Conservation (phyloP, 495 filamentous ascomycete species). For the Penicillium paradoxum region DNA sequence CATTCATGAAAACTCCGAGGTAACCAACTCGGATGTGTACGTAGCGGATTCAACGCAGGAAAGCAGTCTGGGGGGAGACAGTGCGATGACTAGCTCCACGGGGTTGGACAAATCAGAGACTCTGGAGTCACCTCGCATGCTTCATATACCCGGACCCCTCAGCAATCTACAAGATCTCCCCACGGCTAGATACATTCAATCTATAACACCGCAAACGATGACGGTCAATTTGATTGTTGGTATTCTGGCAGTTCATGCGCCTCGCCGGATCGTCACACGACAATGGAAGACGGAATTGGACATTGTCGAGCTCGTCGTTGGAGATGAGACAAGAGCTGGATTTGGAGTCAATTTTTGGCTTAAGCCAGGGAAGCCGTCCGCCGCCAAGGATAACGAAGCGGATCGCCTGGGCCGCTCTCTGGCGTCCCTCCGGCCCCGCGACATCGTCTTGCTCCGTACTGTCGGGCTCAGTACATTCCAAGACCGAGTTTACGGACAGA, state of each 20-base stretch:
- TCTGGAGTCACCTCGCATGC: slow-evolving; percentile 3
- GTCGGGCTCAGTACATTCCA: slow-evolving; percentile 71
- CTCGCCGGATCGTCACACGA: slow-evolving; percentile 54
- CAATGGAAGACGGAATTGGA: slow-evolving; percentile 48
- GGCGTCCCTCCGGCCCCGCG: slow-evolving; percentile 53
- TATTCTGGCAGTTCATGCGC: slow-evolving; percentile 63
- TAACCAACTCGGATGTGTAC: slow-evolving; percentile 18
- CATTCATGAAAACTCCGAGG: slow-evolving; percentile 48
- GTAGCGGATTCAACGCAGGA: slow-evolving; percentile 22
- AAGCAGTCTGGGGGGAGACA: slow-evolving; percentile 23
- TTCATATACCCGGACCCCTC: slow-evolving; percentile 35
- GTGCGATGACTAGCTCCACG: slow-evolving; percentile 10
- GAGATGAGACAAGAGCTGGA: slow-evolving; percentile 78
- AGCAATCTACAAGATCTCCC: slow-evolving; percentile 68
- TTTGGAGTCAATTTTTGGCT: slow-evolving; percentile 87
- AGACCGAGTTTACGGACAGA: slow-evolving; percentile 72
- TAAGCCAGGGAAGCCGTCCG: slow-evolving; percentile 18
- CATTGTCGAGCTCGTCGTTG: slow-evolving; percentile 73
- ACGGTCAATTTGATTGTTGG: slow-evolving; percentile 72
- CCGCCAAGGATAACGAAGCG: slow-evolving; percentile 19
- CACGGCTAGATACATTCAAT: slow-evolving; percentile 56
- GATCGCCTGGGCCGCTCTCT: slow-evolving; percentile 40
- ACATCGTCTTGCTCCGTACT: slow-evolving; percentile 71
- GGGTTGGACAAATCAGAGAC: slow-evolving; percentile 12
- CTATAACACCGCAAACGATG: slow-evolving; percentile 74